Base-by-base conservation (phyloP, 805 yeast genomes). In the Candida chauliodis region DNA sequence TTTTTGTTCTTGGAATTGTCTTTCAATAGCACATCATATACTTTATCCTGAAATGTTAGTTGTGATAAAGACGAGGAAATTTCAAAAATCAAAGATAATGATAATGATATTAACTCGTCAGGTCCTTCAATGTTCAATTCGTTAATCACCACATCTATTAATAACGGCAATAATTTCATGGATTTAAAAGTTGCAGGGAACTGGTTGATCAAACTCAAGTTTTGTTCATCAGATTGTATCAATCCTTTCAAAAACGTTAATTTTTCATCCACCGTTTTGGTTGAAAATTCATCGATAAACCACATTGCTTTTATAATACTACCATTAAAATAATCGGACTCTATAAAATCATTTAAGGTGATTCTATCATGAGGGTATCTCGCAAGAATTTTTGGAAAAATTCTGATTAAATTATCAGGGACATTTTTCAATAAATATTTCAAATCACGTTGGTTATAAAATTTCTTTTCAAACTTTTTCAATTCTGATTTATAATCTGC, bases 261-360 rank as follows among this genome's bases (percentile, higher is more conserved):
- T 50, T 82, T 83, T 41, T 91, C 97, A 13, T 71, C 72, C 5
- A 69, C 64, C 2, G 81, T 63, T 48, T 84, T 82, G 0, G 95
- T 84, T 8, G 89, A 78, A 44, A 86, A 80, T 40, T 85, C 93
- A 53, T 91, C 97, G 31, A 91, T 59, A 49, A 84, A 81, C 56
- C 82, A 78, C 66, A 91, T 71, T 2, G 95, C 81, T 51, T 84
- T 82, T 36, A 91, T 78, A 35, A 89, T 64, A 36, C 91, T 86
- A 46, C 88, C 90, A 60, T 87, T 84, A 59, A 90, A 91, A 49
- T 78, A 85, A 25, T 73, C 77, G 8, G 88, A 78, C 8, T 77
- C 75, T n/a, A 84, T 73, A 43, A 93, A 75, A 34, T 79, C 82
- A 48, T 79, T 76, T 33, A 90, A 68, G 33, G 79, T 55, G 41